phyloP scores from a whole-genome alignment of 2,329 filamentous ascomycete genomes.

The Cadophora malorum region DNA sequence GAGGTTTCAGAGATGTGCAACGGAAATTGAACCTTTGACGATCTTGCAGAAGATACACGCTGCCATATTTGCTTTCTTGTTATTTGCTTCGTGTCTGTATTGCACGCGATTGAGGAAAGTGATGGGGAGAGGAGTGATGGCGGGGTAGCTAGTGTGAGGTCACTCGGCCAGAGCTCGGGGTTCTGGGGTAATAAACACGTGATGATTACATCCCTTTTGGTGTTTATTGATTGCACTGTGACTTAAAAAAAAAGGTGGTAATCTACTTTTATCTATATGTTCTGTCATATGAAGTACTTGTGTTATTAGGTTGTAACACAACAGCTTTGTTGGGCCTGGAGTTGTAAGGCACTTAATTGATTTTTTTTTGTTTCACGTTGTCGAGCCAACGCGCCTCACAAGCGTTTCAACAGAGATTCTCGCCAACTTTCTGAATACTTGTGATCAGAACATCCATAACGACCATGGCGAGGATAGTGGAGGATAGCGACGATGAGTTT shows the following conservation, averaged over 20 bases:
- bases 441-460: conserved; percentile 8
- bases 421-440: not conserved
- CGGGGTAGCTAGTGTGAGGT: conserved; percentile 2
- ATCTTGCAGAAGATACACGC: conserved; percentile 98
- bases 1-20: conserved; percentile 15
- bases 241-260: no score
- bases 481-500: conserved; percentile 38
- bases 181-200: conserved; percentile 12
- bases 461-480: conserved; percentile 34
- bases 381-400: conserved; percentile 2
- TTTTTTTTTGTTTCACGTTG: not conserved
- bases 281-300: not conserved
- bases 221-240: not conserved
- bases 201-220: not conserved
- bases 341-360: not conserved
- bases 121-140: conserved; percentile 9
- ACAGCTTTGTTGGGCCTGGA: not conserved
- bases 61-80: conserved; percentile 45
- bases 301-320: not conserved
- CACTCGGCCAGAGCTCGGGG: conserved; percentile 12
- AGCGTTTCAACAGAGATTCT: conserved; percentile 4
- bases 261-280: not conserved
- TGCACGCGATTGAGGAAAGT: not conserved
- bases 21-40: conserved; percentile 73
- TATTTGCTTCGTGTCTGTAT: not conserved